Evolutionary conservation across 164 flowering plant genomes (phyloP).

Genomic region (Dillenia turbinata): DNA sequence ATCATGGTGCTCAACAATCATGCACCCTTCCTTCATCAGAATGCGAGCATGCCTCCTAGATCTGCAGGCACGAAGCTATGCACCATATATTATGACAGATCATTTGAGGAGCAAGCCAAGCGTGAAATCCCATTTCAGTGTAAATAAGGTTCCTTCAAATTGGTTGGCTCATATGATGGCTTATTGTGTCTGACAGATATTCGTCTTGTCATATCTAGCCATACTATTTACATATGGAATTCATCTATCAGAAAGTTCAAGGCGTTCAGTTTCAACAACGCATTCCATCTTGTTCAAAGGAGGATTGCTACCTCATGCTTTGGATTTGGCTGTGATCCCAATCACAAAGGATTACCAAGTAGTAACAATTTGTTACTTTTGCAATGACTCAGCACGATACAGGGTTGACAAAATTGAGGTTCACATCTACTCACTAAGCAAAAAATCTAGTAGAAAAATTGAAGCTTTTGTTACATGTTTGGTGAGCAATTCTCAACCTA

Average conservation of each 20-base stretch:
- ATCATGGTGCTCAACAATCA: background rate
- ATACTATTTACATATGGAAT: background rate
- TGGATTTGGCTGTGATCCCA: slow-evolving; percentile 1
- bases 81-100: background rate
- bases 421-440: too few relatives aligned
- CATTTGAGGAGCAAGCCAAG: background rate
- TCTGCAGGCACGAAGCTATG: background rate
- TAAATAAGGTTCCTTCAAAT: background rate
- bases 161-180: slow-evolving; percentile 8
- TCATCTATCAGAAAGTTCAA: background rate
- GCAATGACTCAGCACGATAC: too few relatives aligned
- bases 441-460: too few relatives aligned
- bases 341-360: slow-evolving; percentile 4
- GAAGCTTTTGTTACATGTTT: too few relatives aligned
- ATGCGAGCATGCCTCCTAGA: background rate
- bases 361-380: background rate
- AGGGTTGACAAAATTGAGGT: too few relatives aligned
- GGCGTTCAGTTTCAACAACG: background rate
- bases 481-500: too few relatives aligned
- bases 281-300: too few relatives aligned
- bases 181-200: background rate
- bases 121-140: background rate
- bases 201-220: too few relatives aligned
- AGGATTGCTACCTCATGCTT: background rate
- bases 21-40: background rate